Base-by-base conservation (phyloP, 2,329 filamentous ascomycete genomes). In the Microdochium nivale region DNA sequence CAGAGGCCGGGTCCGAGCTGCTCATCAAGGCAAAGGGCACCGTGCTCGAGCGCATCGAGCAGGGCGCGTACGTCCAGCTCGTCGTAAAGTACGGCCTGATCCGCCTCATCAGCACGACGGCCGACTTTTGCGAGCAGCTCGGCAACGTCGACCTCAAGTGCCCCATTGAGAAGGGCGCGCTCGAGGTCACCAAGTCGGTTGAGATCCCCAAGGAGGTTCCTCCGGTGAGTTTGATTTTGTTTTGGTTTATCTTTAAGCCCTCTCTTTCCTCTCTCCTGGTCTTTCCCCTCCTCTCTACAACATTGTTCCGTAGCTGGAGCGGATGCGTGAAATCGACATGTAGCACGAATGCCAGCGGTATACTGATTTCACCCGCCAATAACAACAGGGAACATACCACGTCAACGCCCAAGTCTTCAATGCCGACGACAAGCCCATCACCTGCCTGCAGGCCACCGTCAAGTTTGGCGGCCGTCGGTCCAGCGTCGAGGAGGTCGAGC, bases 1-100 rank as follows among this genome's bases (percentile, higher is more conserved):
- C 94, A 33, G 66, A 81, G 65, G 77, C 90, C 92, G 94, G 92
- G 62, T 59, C 83, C 61, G 80, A 80, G 21, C 84, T 99, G 51
- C 75, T 78, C 53, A 95, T 99, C 73, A 81, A 82, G 57, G 94
- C 91, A 47, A 77, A 73, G 30, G 94, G 92, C 52, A 81, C 74
- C n/a, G 79, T 97, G 57, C 79, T 78, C 59, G 71, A 95, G 63
- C 71, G 77, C 49, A 83, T 99, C 57, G 79, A 83, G 51, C 67
- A 90, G 53, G 92, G 90, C 53, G 89, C 92, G 54, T 89, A 88
- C 61, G 86, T 96, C 56, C 77, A 86, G 48, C 69, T 99, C 40
- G 80, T 84, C 59, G 92, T 99, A 72, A 96, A 96, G 74, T 96
- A 95, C 69, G 92, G 92, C 54, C 77, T 96, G 58, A 96, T 99